A percentile compares a stretch with the other conserved stretches of the same genome.
Conservation (phyloP, 179 eudicot species). For the Vitellaria paradoxa region DNA sequence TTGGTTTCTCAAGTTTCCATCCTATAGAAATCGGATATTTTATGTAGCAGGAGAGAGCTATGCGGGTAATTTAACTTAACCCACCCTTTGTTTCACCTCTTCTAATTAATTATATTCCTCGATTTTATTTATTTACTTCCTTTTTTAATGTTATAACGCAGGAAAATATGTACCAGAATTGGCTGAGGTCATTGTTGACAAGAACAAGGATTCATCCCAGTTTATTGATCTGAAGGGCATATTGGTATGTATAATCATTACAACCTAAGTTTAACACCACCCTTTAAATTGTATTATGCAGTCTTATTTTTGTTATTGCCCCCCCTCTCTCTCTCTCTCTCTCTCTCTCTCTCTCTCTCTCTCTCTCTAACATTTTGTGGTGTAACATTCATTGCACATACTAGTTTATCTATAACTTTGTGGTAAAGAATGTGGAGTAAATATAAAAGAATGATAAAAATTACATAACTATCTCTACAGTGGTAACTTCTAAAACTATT, state of each 20-base stretch:
- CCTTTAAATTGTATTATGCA: neutral
- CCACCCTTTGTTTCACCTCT: neutral
- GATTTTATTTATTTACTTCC: neutral
- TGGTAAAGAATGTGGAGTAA: too few species aligned
- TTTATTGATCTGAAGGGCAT: constrained; percentile 74
- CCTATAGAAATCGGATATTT: constrained; percentile 49
- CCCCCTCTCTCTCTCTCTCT: too few species aligned
- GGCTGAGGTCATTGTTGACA: constrained; percentile 77
- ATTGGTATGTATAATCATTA: constrained; percentile 43
- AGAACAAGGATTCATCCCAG: constrained; percentile 54
- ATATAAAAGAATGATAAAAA: too few species aligned
- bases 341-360: neutral
- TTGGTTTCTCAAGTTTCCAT: constrained; percentile 86
- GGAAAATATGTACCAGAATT: constrained; percentile 93
- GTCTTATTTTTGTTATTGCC: neutral
- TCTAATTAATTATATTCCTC: neutral
- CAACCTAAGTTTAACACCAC: neutral
- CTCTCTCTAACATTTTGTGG: neutral
- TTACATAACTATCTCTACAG: too few species aligned
- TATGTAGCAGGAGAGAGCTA: constrained; percentile 97
- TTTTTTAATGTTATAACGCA: constrained; percentile 19
- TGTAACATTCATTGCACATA: neutral
- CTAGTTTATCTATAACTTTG: too few species aligned
- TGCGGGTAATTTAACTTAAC: constrained; percentile 62
- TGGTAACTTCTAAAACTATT: too few species aligned